Conservation (phyloP, 148 eudicot species). For the Fagopyrum esculentum region DNA sequence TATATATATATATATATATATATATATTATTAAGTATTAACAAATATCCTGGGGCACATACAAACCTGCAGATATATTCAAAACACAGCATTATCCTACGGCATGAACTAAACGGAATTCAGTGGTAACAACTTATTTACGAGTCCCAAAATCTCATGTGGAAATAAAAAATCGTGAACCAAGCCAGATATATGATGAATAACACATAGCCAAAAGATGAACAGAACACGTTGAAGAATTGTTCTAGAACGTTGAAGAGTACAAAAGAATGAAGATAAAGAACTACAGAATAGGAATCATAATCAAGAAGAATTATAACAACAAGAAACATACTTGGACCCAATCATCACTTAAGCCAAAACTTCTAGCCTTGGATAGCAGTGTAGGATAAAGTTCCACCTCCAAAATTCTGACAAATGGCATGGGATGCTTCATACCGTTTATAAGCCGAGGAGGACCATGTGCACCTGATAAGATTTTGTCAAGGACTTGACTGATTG, state of each 20-base stretch:
- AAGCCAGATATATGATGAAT: neutral
- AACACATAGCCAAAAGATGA: neutral
- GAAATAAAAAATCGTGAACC: neutral
- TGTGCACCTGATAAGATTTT: constrained; percentile 72
- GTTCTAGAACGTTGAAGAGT: neutral
- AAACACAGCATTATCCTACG: neutral
- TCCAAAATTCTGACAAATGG: constrained; percentile 84
- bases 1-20: no score
- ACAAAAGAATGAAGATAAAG: neutral
- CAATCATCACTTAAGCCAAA: constrained; percentile 81
- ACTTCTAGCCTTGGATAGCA: constrained; percentile 94
- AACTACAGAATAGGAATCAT: neutral
- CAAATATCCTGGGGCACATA: no score
- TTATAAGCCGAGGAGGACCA: constrained; percentile 73
- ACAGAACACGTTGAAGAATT: neutral
- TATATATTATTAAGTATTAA: no score
- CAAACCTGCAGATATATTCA: neutral
- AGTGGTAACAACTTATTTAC: neutral
- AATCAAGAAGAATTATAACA: neutral
- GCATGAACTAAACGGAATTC: neutral
- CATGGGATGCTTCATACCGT: constrained; percentile 83
- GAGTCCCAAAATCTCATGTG: neutral
- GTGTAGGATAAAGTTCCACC: constrained; percentile 83
- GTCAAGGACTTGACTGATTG: constrained; percentile 70
- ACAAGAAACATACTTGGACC: constrained; percentile 51